Conservation (phyloP, 1,139 yeast species). For the Candida sp. region DNA sequence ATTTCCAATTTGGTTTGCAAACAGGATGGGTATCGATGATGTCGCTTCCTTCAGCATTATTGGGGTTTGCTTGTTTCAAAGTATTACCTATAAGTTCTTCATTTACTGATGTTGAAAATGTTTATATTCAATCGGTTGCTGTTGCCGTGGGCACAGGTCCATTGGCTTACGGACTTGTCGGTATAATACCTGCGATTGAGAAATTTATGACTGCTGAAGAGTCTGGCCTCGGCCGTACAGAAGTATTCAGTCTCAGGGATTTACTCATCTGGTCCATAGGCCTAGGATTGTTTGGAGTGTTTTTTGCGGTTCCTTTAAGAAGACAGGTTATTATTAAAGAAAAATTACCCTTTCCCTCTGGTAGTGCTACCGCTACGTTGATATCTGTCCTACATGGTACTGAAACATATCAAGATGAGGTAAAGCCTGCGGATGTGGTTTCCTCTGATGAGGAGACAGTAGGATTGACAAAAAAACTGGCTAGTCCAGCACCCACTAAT, state of each 20-base stretch:
- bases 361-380: constrained; percentile 92
- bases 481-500: background rate
- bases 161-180: constrained; percentile 89
- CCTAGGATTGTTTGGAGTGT: constrained; percentile 89
- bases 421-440: background rate
- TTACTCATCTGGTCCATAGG: constrained; percentile 82
- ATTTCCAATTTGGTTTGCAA: constrained; percentile 94
- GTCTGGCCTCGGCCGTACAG: constrained; percentile 53
- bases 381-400: constrained; percentile 84
- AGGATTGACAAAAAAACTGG: background rate
- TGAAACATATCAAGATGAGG: constrained; percentile 44
- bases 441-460: constrained; percentile 1
- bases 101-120: constrained; percentile 91
- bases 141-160: constrained; percentile 99
- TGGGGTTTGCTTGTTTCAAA: constrained; percentile 82
- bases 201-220: constrained; percentile 78
- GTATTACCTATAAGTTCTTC: constrained; percentile 41
- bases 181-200: constrained; percentile 96
- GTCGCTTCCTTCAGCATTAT: constrained; percentile 92
- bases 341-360: constrained; percentile 89
- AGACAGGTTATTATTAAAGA: constrained; percentile 82
- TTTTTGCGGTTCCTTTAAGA: constrained; percentile 87
- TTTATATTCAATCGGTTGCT: constrained; percentile 85
- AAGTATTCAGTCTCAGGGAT: constrained; percentile 42
- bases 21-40: constrained; percentile 99